These are phyloP conservation scores for Scenedesmus sp. DNA, from an alignment of 163 green algal genomes.

Conservation along the genomic window DNA sequence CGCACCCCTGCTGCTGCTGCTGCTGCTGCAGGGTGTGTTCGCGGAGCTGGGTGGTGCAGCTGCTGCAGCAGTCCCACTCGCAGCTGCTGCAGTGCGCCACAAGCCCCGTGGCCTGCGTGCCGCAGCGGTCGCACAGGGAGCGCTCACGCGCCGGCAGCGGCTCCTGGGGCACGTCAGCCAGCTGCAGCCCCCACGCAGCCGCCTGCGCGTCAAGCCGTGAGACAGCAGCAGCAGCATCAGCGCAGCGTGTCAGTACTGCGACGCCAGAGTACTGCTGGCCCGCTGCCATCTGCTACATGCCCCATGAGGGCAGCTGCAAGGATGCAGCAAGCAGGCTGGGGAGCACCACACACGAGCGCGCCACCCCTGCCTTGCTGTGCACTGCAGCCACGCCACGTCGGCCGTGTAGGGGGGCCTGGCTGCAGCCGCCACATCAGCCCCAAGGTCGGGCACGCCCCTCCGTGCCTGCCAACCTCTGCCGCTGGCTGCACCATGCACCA, in stretches of 20 bases:
- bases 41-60: slow-evolving; percentile 1
- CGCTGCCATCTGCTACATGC: not conserved
- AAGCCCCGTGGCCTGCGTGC: slow-evolving; percentile 33
- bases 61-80: slow-evolving; percentile 45
- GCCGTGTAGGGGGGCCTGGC: too few relatives aligned
- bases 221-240: not conserved
- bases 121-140: slow-evolving; percentile 48
- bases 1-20: slow-evolving; percentile 15
- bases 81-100: slow-evolving; percentile 21
- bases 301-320: too few relatives aligned
- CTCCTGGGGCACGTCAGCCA: slow-evolving; percentile 16
- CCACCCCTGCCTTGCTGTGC: too few relatives aligned
- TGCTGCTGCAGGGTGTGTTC: slow-evolving; percentile 9
- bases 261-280: not conserved
- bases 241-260: not conserved
- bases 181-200: not conserved
- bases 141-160: not conserved
- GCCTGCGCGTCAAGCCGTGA: not conserved
- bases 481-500: too few relatives aligned
- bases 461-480: too few relatives aligned
- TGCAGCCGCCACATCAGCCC: too few relatives aligned
- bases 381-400: too few relatives aligned
- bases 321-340: too few relatives aligned
- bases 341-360: too few relatives aligned
- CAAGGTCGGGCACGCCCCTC: too few relatives aligned